Evolutionary conservation across 202 grass and related monocot species (phyloP).

Genomic region (Schoenoplectus triqueter): DNA sequence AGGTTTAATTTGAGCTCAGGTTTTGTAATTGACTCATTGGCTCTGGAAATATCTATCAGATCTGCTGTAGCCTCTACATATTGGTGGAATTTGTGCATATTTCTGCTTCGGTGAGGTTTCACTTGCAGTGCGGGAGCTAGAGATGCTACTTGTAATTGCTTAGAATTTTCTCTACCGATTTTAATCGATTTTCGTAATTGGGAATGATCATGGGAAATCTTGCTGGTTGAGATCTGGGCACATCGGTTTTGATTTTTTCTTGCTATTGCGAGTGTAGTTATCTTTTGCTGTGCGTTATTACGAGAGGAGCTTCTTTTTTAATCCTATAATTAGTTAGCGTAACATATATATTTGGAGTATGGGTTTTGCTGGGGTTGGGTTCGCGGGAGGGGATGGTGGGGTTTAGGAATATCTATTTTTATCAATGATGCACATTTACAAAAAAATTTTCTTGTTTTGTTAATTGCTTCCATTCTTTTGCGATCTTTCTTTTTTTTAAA

Average conservation of each 20-base stretch:
- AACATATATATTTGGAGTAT: conserved; percentile 2
- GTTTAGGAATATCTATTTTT: conserved; percentile 22
- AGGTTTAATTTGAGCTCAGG: conserved; percentile 33
- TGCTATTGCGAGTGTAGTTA: conserved; percentile 14
- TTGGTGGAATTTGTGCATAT: conserved; percentile 25
- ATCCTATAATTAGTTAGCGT: conserved; percentile 29
- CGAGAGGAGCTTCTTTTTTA: conserved; percentile 12
- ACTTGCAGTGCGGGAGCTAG: background rate
- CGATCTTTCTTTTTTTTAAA: background rate
- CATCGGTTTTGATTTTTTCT: conserved; percentile 13
- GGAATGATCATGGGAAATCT: conserved; percentile 32
- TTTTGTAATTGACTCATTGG: conserved; percentile 22
- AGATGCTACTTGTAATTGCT: conserved; percentile 33
- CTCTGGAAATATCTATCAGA: background rate
- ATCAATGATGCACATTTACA: conserved; percentile 4
- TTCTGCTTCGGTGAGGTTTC: conserved; percentile 6
- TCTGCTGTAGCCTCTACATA: conserved; percentile 24
- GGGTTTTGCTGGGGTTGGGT: background rate
- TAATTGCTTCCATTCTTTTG: background rate
- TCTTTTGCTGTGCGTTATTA: conserved; percentile 25
- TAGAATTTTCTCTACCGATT: background rate
- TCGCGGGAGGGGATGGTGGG: background rate
- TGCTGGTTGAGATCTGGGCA: conserved; percentile 34
- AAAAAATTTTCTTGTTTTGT: background rate
- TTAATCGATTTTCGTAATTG: conserved; percentile 30